Evolutionary conservation across 176 grass and related monocot genomes (phyloP).

Genomic region (Oryza longistaminata): DNA sequence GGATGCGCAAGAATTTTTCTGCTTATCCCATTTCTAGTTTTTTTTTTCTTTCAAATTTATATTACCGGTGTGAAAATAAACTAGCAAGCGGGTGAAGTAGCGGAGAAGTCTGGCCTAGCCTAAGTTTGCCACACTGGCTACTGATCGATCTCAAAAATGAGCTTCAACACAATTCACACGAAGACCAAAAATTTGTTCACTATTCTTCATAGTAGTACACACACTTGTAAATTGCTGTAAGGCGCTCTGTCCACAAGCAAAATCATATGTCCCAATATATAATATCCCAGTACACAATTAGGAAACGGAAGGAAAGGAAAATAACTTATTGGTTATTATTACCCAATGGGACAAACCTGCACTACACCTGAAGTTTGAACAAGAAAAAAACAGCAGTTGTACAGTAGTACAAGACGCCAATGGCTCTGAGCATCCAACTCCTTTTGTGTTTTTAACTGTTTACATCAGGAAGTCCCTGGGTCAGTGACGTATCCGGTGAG

Average conservation of each 20-base stretch:
- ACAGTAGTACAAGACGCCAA: not conserved
- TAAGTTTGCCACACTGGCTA: no score
- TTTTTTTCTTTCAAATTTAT: no score
- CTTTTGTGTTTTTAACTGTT: not conserved
- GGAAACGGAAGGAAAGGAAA: not conserved
- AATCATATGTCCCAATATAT: not conserved
- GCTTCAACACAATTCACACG: no score
- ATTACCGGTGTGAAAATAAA: no score
- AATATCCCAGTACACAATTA: not conserved
- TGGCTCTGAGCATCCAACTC: not conserved
- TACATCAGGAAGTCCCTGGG: slow-evolving; percentile 73
- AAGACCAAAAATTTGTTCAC: not conserved
- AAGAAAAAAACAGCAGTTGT: not conserved
- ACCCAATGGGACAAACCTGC: not conserved
- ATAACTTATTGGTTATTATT: slow-evolving; percentile 28
- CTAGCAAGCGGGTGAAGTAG: no score
- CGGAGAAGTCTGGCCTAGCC: no score
- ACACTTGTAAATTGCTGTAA: not conserved
- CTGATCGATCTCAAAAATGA: no score
- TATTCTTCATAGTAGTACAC: not conserved
- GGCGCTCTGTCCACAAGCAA: not conserved
- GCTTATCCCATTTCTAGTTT: no score
- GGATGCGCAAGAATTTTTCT: no score
- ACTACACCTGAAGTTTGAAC: slow-evolving; percentile 7
- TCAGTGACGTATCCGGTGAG: slow-evolving; percentile 86